phyloP scores from a whole-genome alignment of 495 filamentous ascomycete species.

The Saxophila tyrrhenica region DNA sequence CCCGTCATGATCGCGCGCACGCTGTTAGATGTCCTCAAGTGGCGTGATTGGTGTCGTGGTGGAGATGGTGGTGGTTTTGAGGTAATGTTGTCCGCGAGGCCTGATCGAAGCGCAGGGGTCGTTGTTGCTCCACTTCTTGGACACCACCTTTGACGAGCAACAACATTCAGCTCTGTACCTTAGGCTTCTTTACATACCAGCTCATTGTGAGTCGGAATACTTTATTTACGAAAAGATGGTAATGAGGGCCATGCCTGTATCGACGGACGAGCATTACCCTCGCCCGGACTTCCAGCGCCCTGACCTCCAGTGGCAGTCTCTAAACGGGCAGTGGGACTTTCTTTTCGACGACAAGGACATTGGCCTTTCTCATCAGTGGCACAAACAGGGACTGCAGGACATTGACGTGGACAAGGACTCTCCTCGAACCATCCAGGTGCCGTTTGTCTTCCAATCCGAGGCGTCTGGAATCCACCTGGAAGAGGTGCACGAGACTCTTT shows the following conservation, averaged over 20 bases:
- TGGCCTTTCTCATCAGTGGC: slow-evolving; percentile 31
- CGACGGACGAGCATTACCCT: slow-evolving; percentile 15
- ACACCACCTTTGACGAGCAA: too few species aligned
- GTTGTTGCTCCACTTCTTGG: too few species aligned
- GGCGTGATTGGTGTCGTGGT: too few species aligned
- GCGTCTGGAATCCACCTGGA: slow-evolving; percentile 44
- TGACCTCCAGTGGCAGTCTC: slow-evolving; percentile 39
- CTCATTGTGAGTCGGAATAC: too few species aligned
- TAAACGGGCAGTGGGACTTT: slow-evolving; percentile 46
- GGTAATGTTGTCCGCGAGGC: too few species aligned
- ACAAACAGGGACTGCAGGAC: slow-evolving; percentile 13
- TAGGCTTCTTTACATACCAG: too few species aligned
- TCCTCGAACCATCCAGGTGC: slow-evolving; percentile 41
- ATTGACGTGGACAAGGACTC: background rate
- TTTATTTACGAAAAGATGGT: background rate
- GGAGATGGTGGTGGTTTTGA: too few species aligned
- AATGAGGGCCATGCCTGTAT: background rate
- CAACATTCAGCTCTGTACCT: too few species aligned
- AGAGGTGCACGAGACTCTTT: slow-evolving; percentile 47
- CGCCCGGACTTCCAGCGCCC: slow-evolving; percentile 46
- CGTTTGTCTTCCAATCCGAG: slow-evolving; percentile 46
- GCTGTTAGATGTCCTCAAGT: too few species aligned
- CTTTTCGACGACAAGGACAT: slow-evolving; percentile 46
- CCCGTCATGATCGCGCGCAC: slow-evolving; percentile 5
- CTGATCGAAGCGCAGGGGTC: too few species aligned